Evolutionary conservation across 129 eudicot species (phyloP).

Genomic region (sunflower (Helianthus annuus)): DNA sequence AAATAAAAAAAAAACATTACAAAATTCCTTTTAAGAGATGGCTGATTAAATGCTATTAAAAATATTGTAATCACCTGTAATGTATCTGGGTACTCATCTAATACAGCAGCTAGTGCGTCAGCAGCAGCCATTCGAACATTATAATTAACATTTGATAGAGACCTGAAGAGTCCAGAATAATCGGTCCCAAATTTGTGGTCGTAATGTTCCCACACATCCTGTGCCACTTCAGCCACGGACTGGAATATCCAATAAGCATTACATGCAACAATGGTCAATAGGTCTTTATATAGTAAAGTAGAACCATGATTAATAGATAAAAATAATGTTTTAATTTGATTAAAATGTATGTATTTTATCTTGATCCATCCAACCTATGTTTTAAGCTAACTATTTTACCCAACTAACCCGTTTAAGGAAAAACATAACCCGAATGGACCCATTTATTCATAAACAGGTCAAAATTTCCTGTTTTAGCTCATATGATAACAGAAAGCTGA

Average conservation of each 20-base stretch:
- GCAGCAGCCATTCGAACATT: slow-evolving; percentile 92
- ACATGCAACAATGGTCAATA: slow-evolving; percentile 10
- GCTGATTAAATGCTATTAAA: background rate
- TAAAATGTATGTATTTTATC: too few relatives aligned
- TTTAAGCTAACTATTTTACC: too few relatives aligned
- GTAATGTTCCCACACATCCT: slow-evolving; percentile 95
- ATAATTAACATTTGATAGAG: slow-evolving; percentile 88
- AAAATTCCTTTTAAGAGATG: background rate
- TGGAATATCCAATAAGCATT: slow-evolving; percentile 34
- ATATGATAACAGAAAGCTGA: too few relatives aligned
- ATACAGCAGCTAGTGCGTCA: slow-evolving; percentile 92
- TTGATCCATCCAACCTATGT: too few relatives aligned
- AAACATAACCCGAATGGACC: too few relatives aligned
- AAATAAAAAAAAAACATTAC: too few relatives aligned
- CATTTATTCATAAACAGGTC: too few relatives aligned
- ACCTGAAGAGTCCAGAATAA: slow-evolving; percentile 82
- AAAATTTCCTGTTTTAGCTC: too few relatives aligned
- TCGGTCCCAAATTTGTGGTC: slow-evolving; percentile 83
- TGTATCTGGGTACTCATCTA: slow-evolving; percentile 94
- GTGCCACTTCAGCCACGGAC: slow-evolving; percentile 94
- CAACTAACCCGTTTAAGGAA: too few relatives aligned
- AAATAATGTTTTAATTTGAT: too few relatives aligned
- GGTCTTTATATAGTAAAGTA: background rate
- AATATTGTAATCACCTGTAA: slow-evolving; percentile 60
- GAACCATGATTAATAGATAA: background rate